Evolutionary conservation across 306 rosid genomes (phyloP), one percentile per base, ranked within the genome.

Genomic region (Dalbergia oliveri): DNA sequence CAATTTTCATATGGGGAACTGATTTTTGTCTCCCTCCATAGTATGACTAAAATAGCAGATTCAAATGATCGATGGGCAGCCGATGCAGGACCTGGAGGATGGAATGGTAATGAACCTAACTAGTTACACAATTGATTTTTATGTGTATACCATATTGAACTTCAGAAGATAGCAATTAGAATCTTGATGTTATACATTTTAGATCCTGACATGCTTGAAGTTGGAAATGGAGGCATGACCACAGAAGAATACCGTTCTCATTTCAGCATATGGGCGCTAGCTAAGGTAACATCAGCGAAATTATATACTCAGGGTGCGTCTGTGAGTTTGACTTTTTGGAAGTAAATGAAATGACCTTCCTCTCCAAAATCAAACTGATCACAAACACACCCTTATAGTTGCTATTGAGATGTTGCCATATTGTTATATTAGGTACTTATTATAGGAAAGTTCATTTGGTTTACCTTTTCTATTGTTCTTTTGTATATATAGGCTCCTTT

Each of bases 141-240:
- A 33, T 18, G 15, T 56, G 18, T 66, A 47, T 47, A 3, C n/a
- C 53, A 47, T 47, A 11, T 10, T 47, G 53, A 47, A 47, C 15
- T 47, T 43, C 11, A 43, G 9, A 47, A 47, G 1, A 74, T 67
- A 47, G 49, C 49, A 9, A 43, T 37, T 37, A 37, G 7, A 43
- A 43, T 43, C 49, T 43, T 5, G 49, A 43, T 21, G 23, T 6
- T 6, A 9, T 43, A 6, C 8, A 37, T 73, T 3, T 78, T 66
- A 87, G 91, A 86, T 87, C 93, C 91, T 26, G 91, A 89, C 57
- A 87, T 89, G 91, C 89, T 89, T 65, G 93, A 89, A 85, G 89
- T 87, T 7, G 93, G 90, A 61, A 89, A 89, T 69, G 90, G 93
- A 56, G 89, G 93, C 31, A 89, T 89, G 93, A 75, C 86, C 11